A percentile compares a stretch with the other conserved stretches of the same genome.
Conservation (phyloP, 352 stramenopile genomes). For the Phytophthora citricola region DNA sequence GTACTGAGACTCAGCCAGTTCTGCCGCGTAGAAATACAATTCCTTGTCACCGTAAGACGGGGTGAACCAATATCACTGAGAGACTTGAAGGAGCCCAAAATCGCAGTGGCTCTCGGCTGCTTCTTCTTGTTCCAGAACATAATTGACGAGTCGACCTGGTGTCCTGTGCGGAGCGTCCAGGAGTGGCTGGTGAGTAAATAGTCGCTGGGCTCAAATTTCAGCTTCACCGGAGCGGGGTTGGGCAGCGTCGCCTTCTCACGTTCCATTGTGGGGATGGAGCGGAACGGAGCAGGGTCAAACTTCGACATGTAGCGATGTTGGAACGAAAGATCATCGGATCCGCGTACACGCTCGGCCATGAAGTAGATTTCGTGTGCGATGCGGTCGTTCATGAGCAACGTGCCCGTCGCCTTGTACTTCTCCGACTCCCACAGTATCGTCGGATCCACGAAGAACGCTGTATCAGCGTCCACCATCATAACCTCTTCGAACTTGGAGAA, state of each 20-base stretch:
- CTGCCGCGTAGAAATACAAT: constrained; percentile 58
- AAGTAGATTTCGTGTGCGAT: constrained; percentile 42
- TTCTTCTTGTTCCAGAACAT: constrained; percentile 60
- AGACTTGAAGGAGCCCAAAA: constrained; percentile 50
- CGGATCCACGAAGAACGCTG: constrained; percentile 49
- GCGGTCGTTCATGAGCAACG: constrained; percentile 59
- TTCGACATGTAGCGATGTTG: constrained; percentile 44
- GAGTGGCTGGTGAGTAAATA: constrained; percentile 45
- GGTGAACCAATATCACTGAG: constrained; percentile 26
- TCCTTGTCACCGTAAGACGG: constrained; percentile 64
- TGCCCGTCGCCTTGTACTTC: constrained; percentile 42
- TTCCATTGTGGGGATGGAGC: constrained; percentile 29
- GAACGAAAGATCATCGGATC: constrained; percentile 19
- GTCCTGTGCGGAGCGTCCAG: constrained; percentile 56
- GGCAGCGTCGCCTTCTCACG: constrained; percentile 25
- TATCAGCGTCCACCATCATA: constrained; percentile 59
- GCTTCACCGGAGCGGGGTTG: constrained; percentile 20
- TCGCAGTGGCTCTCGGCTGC: constrained; percentile 53
- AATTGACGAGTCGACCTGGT: constrained; percentile 62
- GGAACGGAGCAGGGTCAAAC: constrained; percentile 48
- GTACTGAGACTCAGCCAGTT: constrained; percentile 57
- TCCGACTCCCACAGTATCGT: constrained; percentile 35
- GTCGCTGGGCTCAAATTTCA: constrained; percentile 43
- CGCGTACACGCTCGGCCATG: constrained; percentile 28
- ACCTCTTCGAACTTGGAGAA: constrained; percentile 56